phyloP scores from a whole-genome alignment of 352 stramenopile genomes.

The Globisporangium radiosum region DNA sequence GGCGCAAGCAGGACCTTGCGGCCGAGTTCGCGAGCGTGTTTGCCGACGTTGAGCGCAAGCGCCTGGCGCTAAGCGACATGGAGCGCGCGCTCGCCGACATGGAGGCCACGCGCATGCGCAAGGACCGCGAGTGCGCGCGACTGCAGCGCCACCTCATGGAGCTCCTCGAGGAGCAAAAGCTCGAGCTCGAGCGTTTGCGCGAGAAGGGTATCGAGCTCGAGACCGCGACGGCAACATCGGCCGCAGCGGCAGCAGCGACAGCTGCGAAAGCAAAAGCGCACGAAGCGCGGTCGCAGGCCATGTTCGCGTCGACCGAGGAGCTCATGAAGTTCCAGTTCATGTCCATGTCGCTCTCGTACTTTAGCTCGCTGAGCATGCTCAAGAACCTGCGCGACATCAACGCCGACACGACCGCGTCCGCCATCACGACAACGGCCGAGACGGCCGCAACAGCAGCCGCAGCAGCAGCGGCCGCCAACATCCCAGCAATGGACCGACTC shows the following conservation, averaged over 20 bases:
- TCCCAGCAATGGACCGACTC: conserved; percentile 71
- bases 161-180: conserved; percentile 91
- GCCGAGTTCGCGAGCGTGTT: conserved; percentile 90
- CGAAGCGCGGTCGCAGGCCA: conserved; percentile 83
- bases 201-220: conserved; percentile 91
- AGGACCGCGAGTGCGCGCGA: conserved; percentile 90
- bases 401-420: conserved; percentile 85
- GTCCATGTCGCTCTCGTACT: conserved; percentile 93
- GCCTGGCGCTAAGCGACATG: conserved; percentile 64
- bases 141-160: conserved; percentile 92
- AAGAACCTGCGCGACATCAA: conserved; percentile 92
- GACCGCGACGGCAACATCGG: conserved; percentile 87
- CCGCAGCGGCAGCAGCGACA: conserved; percentile 85
- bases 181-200: conserved; percentile 86
- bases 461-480: conserved; percentile 81
- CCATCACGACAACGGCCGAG: conserved; percentile 84
- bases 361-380: conserved; percentile 94
- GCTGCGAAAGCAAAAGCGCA: conserved; percentile 88
- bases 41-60: conserved; percentile 86
- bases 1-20: conserved; percentile 89
- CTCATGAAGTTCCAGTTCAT: conserved; percentile 98
- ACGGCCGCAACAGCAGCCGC: conserved; percentile 82
- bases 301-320: conserved; percentile 92
- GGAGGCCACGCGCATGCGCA: conserved; percentile 88
- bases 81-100: conserved; percentile 89